These are phyloP conservation scores for Phytopythium litorale DNA, from an alignment of 352 stramenopile genomes.

Conservation along the genomic window DNA sequence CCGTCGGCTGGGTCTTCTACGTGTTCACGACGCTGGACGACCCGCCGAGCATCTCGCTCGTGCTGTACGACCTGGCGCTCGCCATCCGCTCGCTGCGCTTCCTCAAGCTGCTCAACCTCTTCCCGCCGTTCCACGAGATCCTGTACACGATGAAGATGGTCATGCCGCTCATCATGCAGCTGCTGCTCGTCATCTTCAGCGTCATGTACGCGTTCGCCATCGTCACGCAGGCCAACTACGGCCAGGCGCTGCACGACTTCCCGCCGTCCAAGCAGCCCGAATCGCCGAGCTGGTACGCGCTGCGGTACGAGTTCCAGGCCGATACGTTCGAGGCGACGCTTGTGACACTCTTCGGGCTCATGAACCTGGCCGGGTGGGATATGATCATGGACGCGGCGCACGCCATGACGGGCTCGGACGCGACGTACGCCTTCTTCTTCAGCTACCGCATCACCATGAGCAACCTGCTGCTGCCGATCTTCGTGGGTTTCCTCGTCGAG, in stretches of 20 bases:
- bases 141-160: constrained; percentile 85
- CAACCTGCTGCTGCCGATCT: constrained; percentile 81
- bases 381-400: constrained; percentile 78
- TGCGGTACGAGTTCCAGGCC: constrained; percentile 71
- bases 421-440: constrained; percentile 83
- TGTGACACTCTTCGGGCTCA: constrained; percentile 74
- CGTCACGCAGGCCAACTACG: constrained; percentile 77
- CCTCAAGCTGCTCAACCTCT: constrained; percentile 78
- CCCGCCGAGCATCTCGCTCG: constrained; percentile 54
- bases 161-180: constrained; percentile 70
- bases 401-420: constrained; percentile 49
- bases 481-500: constrained; percentile 85
- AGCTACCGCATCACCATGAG: constrained; percentile 78
- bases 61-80: constrained; percentile 76
- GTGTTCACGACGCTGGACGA: constrained; percentile 59
- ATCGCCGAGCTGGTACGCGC: constrained; percentile 60
- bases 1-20: constrained; percentile 81
- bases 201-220: constrained; percentile 84
- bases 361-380: constrained; percentile 74
- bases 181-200: constrained; percentile 80
- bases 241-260: constrained; percentile 51
- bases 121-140: constrained; percentile 82
- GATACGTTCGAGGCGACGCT: constrained; percentile 76
- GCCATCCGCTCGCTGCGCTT: constrained; percentile 73
- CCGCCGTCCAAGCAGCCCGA: constrained; percentile 37